Evolutionary conservation across 768 basidiomycete species (phyloP), one percentile per base, ranked within the genome.

Genomic region (Fomitopsis pulvina): DNA sequence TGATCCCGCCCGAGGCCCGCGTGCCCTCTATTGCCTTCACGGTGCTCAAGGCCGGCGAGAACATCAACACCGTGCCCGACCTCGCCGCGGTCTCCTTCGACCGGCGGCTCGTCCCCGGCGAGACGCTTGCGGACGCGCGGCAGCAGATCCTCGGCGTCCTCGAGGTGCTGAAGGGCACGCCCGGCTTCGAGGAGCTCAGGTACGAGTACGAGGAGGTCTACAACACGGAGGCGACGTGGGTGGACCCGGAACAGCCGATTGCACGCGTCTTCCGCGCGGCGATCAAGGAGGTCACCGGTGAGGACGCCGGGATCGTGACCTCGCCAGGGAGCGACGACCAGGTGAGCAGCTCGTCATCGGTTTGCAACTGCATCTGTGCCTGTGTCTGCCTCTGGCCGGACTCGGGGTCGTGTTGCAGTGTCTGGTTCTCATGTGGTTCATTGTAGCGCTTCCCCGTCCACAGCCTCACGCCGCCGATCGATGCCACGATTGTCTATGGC

Each of bases 321-420:
- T n/a, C n/a, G n/a, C n/a, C n/a, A n/a, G n/a, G n/a, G n/a, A 42
- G 41, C 24, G 48, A 50, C 41, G 48, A 50, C 22, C 48, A 50
- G 41, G 48, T 50, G 21, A 16, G 37, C 21, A n/a, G n/a, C n/a
- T n/a, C n/a, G n/a, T n/a, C n/a, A n/a, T n/a, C n/a, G n/a, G n/a
- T n/a, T n/a, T n/a, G n/a, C n/a, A n/a, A n/a, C n/a, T n/a, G n/a
- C n/a, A n/a, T n/a, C n/a, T n/a, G n/a, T n/a, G n/a, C n/a, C n/a
- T n/a, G n/a, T n/a, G n/a, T n/a, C n/a, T n/a, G n/a, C n/a, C n/a
- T n/a, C n/a, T n/a, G n/a, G n/a, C n/a, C n/a, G n/a, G n/a, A n/a
- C n/a, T n/a, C n/a, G n/a, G n/a, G n/a, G n/a, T n/a, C n/a, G n/a
- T n/a, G 34, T 4, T n/a, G n/a, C n/a, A n/a, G 41, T 22, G 4